phyloP scores from a whole-genome alignment of 1,139 yeast species.

The Petasospora rhodanensis region DNA sequence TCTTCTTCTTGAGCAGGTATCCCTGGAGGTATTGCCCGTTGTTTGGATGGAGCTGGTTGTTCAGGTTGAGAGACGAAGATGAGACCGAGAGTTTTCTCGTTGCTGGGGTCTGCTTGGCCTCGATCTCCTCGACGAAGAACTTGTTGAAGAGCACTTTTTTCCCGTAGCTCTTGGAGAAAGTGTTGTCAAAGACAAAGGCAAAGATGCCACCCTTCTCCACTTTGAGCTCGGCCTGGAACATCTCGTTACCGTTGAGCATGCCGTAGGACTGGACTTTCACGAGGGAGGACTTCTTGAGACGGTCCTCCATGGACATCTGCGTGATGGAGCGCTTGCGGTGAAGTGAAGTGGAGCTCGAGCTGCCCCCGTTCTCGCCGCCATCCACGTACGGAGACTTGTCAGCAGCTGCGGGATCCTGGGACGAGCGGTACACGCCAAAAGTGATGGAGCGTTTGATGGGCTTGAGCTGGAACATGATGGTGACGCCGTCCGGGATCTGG shows the following conservation, averaged over 20 bases:
- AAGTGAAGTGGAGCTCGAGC: constrained; percentile 19
- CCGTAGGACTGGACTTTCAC: constrained; percentile 41
- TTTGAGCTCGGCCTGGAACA: constrained; percentile 58
- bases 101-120: constrained; percentile 1
- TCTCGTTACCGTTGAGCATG: constrained; percentile 47
- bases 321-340: constrained; percentile 28
- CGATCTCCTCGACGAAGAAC: constrained; percentile 24
- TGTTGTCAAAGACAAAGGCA: constrained; percentile 90
- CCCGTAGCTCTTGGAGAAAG: constrained; percentile 80
- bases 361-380: constrained; percentile 8
- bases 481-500: constrained; percentile 61
- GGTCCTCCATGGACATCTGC: constrained; percentile 34
- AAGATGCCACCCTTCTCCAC: constrained; percentile 50
- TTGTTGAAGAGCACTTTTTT: constrained; percentile 71
- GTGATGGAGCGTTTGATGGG: constrained; percentile 79
- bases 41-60: constrained; percentile 32
- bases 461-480: constrained; percentile 74
- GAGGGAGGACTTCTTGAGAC: constrained; percentile 35
- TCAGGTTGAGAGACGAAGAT: constrained; percentile 21
- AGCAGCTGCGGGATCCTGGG: constrained; percentile 3
- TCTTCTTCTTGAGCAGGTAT: constrained; percentile 69
- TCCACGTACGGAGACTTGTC: constrained; percentile 7
- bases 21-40: constrained; percentile 72
- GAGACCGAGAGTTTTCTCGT: constrained; percentile 19
- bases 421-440: constrained; percentile 35